Evolutionary conservation across 1,284 basidiomycete genomes (phyloP), one percentile per base, ranked within the genome.

Genomic region (Cryptococcus sp.): DNA sequence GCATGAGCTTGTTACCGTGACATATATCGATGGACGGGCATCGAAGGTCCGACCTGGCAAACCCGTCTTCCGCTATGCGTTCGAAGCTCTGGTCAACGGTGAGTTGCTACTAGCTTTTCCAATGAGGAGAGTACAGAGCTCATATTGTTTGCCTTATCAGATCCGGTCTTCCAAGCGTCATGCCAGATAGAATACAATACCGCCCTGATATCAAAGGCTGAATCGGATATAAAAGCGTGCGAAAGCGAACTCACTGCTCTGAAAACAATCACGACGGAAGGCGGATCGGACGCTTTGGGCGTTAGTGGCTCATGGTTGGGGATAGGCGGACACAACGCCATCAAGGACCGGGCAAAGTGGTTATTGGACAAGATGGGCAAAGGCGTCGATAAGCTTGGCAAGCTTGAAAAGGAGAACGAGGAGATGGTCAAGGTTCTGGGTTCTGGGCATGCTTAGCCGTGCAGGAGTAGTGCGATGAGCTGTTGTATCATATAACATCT

Each of bases 31-130:
- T 60, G 91, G 90, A 25, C 87, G 92, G n/a, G 89, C 93, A 1
- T 87, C 89, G 1, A 83, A 82, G 3, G 90, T 99, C 61, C 84
- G 85, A 46, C 91, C 95, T 0, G 95, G 95, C 39, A 92, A 90
- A 74, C 95, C 95, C 0, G 87, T 97, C 1, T 90, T 91, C 74
- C 84, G 84, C 76, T 88, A 87, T 72, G 92, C 92, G 3, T 97
- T 97, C 75, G 82, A 89, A 65, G 82, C 85, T 38, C 83, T 98
- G 1, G 87, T 91, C 0, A 80, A 86, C 50, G 90, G 90, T 89
- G 66, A 53, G 83, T 71, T n/a, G 19, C 39, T 31, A 3, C 25
- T 22, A 47, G n/a, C 44, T 55, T 8, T 39, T 35, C 13, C 13
- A 15, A n/a, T 17, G 15, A n/a, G n/a, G 40, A 2, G n/a, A 45